These are phyloP conservation scores for Perkinsus marinus DNA, from an alignment of 169 alveolate species.

Conservation along the genomic window DNA sequence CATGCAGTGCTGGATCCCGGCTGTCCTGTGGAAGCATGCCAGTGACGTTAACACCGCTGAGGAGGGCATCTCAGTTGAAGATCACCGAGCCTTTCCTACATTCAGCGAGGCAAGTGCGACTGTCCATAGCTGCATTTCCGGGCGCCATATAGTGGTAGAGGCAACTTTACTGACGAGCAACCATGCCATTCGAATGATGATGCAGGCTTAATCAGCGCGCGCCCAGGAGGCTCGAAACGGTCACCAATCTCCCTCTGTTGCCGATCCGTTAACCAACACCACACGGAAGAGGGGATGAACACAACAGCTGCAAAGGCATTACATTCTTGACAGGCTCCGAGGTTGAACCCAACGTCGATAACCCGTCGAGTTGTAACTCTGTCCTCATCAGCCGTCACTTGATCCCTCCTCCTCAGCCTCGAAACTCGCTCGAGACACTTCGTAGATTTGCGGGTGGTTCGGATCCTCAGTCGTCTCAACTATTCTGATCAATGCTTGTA, in stretches of 20 bases:
- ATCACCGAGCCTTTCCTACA: neutral
- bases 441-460: neutral
- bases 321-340: too few species aligned
- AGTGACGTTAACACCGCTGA: neutral
- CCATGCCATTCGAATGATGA: too few species aligned
- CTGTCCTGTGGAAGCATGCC: neutral
- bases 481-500: neutral
- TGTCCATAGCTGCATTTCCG: neutral
- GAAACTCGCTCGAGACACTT: neutral
- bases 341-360: too few species aligned
- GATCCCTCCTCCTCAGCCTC: neutral
- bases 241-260: too few species aligned
- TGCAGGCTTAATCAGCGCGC: too few species aligned
- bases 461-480: neutral
- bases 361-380: too few species aligned
- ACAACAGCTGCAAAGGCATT: too few species aligned
- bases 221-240: too few species aligned
- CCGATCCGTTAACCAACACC: too few species aligned
- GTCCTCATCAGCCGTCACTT: neutral
- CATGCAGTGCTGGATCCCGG: neutral
- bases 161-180: neutral
- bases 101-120: neutral
- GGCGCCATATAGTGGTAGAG: neutral
- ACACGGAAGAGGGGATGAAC: too few species aligned
- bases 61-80: neutral